Conservation (phyloP, 2,329 filamentous ascomycete species). For the Podosphaera fusca region DNA sequence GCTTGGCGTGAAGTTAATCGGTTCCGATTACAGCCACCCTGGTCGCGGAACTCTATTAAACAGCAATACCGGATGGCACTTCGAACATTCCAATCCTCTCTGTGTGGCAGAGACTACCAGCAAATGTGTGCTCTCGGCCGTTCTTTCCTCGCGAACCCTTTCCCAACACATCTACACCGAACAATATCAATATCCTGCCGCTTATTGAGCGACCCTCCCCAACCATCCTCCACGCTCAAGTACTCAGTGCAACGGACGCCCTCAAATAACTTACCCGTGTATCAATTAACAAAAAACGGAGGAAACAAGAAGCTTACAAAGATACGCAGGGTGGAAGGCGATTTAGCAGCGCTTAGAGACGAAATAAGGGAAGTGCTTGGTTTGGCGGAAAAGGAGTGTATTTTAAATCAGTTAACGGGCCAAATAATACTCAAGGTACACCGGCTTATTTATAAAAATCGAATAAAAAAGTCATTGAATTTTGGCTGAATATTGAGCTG, state of each 20-base stretch:
- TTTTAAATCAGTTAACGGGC: constrained; percentile 31
- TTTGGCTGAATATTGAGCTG: background rate
- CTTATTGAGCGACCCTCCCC: background rate
- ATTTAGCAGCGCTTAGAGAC: constrained; percentile 35
- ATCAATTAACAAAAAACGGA: constrained; percentile 48
- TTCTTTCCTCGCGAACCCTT: constrained; percentile 14
- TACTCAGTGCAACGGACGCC: constrained; percentile 43
- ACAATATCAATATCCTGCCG: constrained; percentile 8
- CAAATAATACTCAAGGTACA: constrained; percentile 54
- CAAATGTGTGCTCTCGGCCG: constrained; percentile 2
- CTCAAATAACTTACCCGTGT: constrained; percentile 52
- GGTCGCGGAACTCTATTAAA: no score
- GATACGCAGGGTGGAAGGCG: constrained; percentile 60
- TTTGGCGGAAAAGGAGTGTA: constrained; percentile 27
- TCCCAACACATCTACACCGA: constrained; percentile 10
- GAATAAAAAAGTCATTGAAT: no score
- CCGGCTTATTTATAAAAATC: background rate
- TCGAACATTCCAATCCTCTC: no score
- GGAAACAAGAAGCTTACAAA: constrained; percentile 53
- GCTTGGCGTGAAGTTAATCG: no score
- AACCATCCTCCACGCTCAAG: constrained; percentile 3
- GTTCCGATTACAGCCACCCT: no score
- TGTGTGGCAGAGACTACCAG: background rate
- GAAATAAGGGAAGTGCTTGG: constrained; percentile 38
- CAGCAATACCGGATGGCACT: no score